Base-by-base conservation (phyloP, 2,329 filamentous ascomycete genomes). In the Colletotrichum sp. region DNA sequence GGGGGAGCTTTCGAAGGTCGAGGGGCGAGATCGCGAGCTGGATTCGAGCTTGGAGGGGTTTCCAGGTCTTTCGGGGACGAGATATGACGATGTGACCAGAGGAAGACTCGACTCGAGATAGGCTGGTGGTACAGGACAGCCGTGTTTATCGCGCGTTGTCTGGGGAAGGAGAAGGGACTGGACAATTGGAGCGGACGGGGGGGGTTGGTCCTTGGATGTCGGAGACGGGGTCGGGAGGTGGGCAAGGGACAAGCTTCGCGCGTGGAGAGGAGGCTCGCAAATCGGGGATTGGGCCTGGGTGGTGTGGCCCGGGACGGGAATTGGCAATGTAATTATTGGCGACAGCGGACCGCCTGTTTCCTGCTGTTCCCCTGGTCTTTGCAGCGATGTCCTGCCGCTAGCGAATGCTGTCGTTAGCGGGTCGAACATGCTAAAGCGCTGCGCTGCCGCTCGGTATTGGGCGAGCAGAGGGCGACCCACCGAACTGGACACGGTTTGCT, bases 181-280 rank as follows among this genome's bases (percentile, higher is more conserved):
- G 55, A 59, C 24, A 49, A 49, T 49, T 59, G 24, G 55, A 26
- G 21, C 12, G 55, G 55, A 59, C 55, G 21, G 21, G 26, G 24
- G 67, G 67, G 39, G 44, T 49, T 49, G 44, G 44, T 49, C 44
- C 44, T 49, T 44, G 60, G 59, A 52, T 62, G 69, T 60, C 15
- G 55, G 72, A 26, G 69, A 32, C 57, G 39, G 72, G 15, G 69
- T 21, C 57, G 57, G 70, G 49, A 32, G 32, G 16, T 74, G 64
- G 49, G 71, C 64, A 68, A 76, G 73, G 73, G 70, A 73, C 70
- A 65, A 76, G 74, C 70, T 74, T 76, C 70, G 70, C 44, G 70
- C 39, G 21, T 44, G 49, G 34, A 13, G 16, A 68, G 10, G 71
- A 64, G 60, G 28, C 60, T 63, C 60, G 16, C 30, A 24, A 32